These are phyloP conservation scores for Pharnaceum exiguum DNA, from an alignment of 148 eudicot genomes.

Conservation along the genomic window DNA sequence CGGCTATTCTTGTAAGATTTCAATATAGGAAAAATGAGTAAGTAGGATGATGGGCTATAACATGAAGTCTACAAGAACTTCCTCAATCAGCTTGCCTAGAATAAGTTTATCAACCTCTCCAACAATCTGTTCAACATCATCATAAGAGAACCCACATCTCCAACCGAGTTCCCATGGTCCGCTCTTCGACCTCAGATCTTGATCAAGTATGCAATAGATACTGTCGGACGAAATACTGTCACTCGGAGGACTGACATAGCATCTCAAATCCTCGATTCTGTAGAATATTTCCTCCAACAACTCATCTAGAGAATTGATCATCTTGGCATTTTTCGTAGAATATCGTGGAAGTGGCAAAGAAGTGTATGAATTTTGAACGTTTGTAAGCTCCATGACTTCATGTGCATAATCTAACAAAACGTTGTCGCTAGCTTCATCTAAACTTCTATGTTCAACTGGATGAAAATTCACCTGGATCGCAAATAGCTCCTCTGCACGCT, in stretches of 20 bases:
- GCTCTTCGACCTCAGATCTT: slow-evolving; percentile 42
- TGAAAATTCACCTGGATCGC: slow-evolving; percentile 22
- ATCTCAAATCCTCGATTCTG: slow-evolving; percentile 37
- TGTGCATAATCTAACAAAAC: slow-evolving; percentile 55
- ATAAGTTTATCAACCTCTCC: slow-evolving; percentile 47
- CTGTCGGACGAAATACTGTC: slow-evolving; percentile 24
- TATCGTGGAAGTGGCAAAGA: slow-evolving; percentile 25
- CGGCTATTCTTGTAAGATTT: background rate
- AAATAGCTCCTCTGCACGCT: slow-evolving; percentile 37
- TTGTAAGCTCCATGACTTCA: slow-evolving; percentile 45
- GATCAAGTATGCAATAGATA: slow-evolving; percentile 30
- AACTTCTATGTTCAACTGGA: background rate
- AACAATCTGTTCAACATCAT: slow-evolving; percentile 45
- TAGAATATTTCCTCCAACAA: slow-evolving; percentile 45
- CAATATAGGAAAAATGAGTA: background rate
- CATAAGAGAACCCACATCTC: slow-evolving; percentile 35
- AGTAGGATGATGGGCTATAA: slow-evolving; percentile 15
- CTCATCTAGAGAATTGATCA: slow-evolving; percentile 23
- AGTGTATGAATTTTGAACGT: slow-evolving; percentile 7
- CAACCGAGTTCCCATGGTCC: slow-evolving; percentile 64
- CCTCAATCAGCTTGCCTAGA: slow-evolving; percentile 48
- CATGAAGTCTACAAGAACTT: slow-evolving; percentile 30
- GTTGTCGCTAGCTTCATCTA: slow-evolving; percentile 17
- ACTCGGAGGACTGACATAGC: slow-evolving; percentile 17
- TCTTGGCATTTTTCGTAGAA: slow-evolving; percentile 10